Evolutionary conservation across 2,329 filamentous ascomycete species (phyloP), one percentile per base, ranked within the genome.

Genomic region (Beauveria medogensis): DNA sequence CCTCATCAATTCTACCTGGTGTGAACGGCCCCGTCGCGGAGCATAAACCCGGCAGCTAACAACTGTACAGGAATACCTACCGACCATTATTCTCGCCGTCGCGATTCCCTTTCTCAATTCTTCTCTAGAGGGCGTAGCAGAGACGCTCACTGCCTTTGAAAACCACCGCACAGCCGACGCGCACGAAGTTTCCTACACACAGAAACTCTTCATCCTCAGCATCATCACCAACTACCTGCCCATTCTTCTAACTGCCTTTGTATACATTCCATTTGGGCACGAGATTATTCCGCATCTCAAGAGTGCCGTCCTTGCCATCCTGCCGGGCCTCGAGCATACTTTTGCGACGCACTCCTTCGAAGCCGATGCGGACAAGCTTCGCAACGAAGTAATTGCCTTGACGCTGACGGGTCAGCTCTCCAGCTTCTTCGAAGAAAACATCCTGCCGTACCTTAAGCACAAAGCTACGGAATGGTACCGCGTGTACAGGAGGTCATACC

Each of bases 191-290:
- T 86, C 88, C 0, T 78, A 89, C 65, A 89, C 87, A 0, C 83
- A 87, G 64, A 92, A 92, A 77, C 82, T 88, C 8, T 91, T 92
- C 62, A 79, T 90, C 40, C 81, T 92, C 69, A 90, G 89, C 76
- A 90, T 91, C 75, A 90, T 92, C 72, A 91, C 88, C 14, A 89
- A 89, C 4, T 92, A 92, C 69, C 78, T 91, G 1, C 88, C 88
- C 0, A 88, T 90, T 51, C 81, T 91, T 64, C 77, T 92, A 7
- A 92, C 88, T 0, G 89, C 89, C 0, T 92, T 92, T 67, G 82
- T 92, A 56, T 92, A 92, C 68, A 86, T 92, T 2, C 89, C 89
- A 0, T 90, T 91, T 64, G 88, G 87, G 30, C 80, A 80, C 50
- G 72, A 82, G 20, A 82, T 91, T 2, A 83, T 91, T 0, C 88